Percentiles rank a stretch among this genome's conserved stretches.
Conservation (phyloP, 1,284 basidiomycete genomes). For the Caloboletus firmus region DNA sequence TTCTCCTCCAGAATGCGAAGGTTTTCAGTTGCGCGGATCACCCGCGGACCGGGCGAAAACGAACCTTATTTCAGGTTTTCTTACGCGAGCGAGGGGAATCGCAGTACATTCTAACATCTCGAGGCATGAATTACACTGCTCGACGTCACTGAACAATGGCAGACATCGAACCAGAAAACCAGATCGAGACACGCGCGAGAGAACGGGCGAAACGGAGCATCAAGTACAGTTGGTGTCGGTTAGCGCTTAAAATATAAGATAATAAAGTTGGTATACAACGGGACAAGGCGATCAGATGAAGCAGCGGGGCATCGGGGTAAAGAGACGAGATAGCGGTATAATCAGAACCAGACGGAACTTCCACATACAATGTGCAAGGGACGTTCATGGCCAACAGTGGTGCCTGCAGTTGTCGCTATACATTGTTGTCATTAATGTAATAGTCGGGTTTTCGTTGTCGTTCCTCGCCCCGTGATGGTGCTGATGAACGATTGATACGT, state of each 20-base stretch:
- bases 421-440: conserved; percentile 10
- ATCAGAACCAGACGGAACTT: conserved; percentile 2
- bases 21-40: conserved; percentile 31
- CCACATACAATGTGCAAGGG: neutral
- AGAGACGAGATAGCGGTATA: conserved; percentile 6
- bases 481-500: conserved; percentile 20
- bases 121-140: conserved; percentile 10
- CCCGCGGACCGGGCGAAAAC: conserved; percentile 25
- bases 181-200: conserved; percentile 5
- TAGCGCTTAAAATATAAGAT: conserved; percentile 38
- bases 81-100: conserved; percentile 11
- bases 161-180: conserved; percentile 8
- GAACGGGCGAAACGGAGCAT: conserved; percentile 8
- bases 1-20: conserved; percentile 13
- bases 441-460: conserved; percentile 29
- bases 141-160: conserved; percentile 10
- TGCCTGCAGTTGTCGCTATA: conserved; percentile 1
- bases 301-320: conserved; percentile 12
- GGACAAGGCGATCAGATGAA: conserved; percentile 19
- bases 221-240: conserved; percentile 24
- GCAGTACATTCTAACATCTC: conserved; percentile 7
- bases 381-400: neutral
- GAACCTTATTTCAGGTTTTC: conserved; percentile 13
- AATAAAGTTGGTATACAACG: conserved; percentile 34
- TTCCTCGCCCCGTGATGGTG: conserved; percentile 24